A percentile compares a stretch with the other conserved stretches of the same genome.
These are phyloP conservation scores for Pyricularia sp. DNA, from an alignment of 2,329 filamentous ascomycete genomes.

Conservation along the genomic window DNA sequence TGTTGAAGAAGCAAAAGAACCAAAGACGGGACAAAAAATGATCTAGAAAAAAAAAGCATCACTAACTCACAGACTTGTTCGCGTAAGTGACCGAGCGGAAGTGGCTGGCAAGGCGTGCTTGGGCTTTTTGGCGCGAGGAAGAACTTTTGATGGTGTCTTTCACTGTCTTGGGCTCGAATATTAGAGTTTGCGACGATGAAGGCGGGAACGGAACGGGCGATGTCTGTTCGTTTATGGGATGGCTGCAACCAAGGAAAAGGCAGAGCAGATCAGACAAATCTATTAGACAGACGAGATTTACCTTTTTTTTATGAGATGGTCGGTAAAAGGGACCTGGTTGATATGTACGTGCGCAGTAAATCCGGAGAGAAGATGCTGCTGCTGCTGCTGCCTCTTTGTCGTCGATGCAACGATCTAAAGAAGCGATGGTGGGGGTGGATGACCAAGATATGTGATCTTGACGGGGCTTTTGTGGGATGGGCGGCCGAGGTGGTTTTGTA, in stretches of 20 bases:
- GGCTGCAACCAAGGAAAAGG: not conserved
- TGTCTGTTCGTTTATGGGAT: not conserved
- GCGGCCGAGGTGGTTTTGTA: slow-evolving; percentile 3
- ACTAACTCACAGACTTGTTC: not conserved
- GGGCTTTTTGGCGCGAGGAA: not conserved
- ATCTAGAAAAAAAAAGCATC: not conserved
- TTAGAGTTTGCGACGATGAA: not conserved
- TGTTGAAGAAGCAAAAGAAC: not conserved
- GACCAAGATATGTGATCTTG: slow-evolving; percentile 5
- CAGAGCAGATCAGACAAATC: not conserved
- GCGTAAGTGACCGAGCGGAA: not conserved
- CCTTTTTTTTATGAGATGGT: not conserved
- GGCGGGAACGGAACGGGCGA: not conserved
- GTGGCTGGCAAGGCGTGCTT: not conserved
- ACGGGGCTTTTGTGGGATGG: not conserved
- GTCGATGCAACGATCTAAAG: slow-evolving; percentile 2
- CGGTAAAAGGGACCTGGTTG: not conserved
- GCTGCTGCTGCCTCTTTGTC: not conserved
- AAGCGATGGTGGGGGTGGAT: not conserved
- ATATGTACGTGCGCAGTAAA: not conserved
- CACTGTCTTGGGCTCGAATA: not conserved
- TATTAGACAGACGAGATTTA: not conserved
- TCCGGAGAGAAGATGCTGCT: not conserved
- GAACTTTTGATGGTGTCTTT: not conserved
- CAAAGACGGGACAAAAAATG: not conserved